Base-by-base conservation (phyloP, 2,329 filamentous ascomycete species). In the Rutstroemia sp. region DNA sequence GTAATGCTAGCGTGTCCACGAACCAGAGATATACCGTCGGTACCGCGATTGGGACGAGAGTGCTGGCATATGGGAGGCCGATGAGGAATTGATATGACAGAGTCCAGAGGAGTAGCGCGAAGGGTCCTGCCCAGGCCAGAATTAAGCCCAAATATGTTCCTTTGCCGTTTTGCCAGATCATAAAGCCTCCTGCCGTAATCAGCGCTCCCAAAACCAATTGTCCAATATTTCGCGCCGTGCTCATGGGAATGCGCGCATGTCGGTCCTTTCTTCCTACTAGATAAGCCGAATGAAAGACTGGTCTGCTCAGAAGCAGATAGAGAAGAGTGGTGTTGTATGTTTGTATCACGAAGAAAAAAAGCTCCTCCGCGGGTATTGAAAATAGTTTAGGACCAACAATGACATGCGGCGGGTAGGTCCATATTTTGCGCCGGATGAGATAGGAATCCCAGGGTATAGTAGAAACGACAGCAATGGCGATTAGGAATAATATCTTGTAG, bases 391-490 rank as follows among this genome's bases (percentile, higher is more conserved):
- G 76, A 0, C 87, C 87, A 38, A 86, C 65, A 34, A 89, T 79
- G 19, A 80, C 86, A 64, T 82, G 73, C 10, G 76, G 71, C 1
- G 87, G 86, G 65, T 89, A 91, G 9, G 81, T 84, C 87, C 87
- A 90, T 65, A 90, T 79, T 46, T 76, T 73, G 54, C 75, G 80
- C 61, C 77, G 79, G 63, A 91, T 87, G 42, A 90, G 76, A 69
- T 88, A 88, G 8, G 85, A 87, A 65, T 90, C 87, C 87, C 87
- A 91, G 34, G 87, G 87, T 25, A 86, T 82, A 0, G 87, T 89
- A 4, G 86, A 80, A 25, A 76, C 64, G 48, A 90, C 82, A 19
- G 86, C 85, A 61, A 88, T 76, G 19, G 75, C 71, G 57, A 86
- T 75, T 51, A 89, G 72, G 60, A 82, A 83, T 34, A 71, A 62